Evolutionary conservation across 306 rosid species (phyloP).

Genomic region (Cyamopsis tetragonoloba): DNA sequence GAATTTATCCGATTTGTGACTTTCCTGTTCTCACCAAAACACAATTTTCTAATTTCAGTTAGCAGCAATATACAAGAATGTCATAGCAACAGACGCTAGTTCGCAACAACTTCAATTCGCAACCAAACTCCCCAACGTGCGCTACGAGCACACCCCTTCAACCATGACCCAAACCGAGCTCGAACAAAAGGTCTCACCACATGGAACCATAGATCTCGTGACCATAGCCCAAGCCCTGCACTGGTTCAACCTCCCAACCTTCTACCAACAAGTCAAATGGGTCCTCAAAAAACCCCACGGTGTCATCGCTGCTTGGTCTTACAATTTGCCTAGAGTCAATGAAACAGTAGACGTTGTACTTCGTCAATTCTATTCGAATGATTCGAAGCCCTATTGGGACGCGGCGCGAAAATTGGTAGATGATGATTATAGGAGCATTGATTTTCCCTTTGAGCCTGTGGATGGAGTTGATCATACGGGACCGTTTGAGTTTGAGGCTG

Average conservation of each 20-base stretch:
- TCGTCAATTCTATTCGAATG: constrained; percentile 25
- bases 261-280: constrained; percentile 54
- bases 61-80: constrained; percentile 50
- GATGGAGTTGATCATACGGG: constrained; percentile 59
- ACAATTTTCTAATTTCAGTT: constrained; percentile 48
- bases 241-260: constrained; percentile 62
- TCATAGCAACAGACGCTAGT: constrained; percentile 70
- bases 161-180: constrained; percentile 47
- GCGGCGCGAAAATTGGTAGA: constrained; percentile 45
- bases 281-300: constrained; percentile 72
- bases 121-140: constrained; percentile 49
- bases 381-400: constrained; percentile 52
- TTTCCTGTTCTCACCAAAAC: too few species aligned
- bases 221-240: constrained; percentile 76
- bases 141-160: constrained; percentile 50
- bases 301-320: constrained; percentile 73
- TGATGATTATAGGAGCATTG: constrained; percentile 41
- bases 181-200: constrained; percentile 41
- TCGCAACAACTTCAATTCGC: constrained; percentile 54
- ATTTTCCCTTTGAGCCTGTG: constrained; percentile 71
- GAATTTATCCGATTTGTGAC: too few species aligned
- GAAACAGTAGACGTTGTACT: constrained; percentile 31
- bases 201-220: constrained; percentile 58
- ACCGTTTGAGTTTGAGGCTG: constrained; percentile 56
- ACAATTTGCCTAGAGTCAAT: constrained; percentile 48